Conservation (phyloP, 495 filamentous ascomycete genomes). For the Darksidea phi region DNA sequence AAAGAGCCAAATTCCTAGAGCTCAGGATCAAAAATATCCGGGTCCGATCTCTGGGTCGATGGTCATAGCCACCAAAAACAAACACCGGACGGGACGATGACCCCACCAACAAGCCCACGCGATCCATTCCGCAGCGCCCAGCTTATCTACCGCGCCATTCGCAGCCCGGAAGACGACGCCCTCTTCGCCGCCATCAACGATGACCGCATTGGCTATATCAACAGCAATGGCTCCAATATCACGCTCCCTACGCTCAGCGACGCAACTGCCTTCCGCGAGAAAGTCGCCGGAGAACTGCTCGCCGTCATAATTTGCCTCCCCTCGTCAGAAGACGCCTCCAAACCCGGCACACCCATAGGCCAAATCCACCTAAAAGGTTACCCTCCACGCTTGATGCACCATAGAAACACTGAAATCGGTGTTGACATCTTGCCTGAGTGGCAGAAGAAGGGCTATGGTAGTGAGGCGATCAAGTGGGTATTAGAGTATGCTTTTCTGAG, state of each 20-base stretch:
- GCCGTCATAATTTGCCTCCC: slow-evolving; percentile 47
- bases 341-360: slow-evolving; percentile 33
- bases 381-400: slow-evolving; percentile 37
- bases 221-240: slow-evolving; percentile 31
- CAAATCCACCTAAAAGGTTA: slow-evolving; percentile 35
- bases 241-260: slow-evolving; percentile 34
- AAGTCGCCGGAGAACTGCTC: slow-evolving; percentile 41
- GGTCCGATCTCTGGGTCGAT: no score
- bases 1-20: no score
- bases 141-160: slow-evolving; percentile 40
- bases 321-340: slow-evolving; percentile 4
- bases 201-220: slow-evolving; percentile 26
- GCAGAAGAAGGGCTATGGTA: slow-evolving; percentile 54
- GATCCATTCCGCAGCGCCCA: slow-evolving; percentile 37
- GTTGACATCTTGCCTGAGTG: slow-evolving; percentile 44
- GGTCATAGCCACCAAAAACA: no score
- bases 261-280: slow-evolving; percentile 13
- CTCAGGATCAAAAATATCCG: no score
- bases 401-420: slow-evolving; percentile 48
- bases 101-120: background rate
- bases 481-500: slow-evolving; percentile 51
- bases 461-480: slow-evolving; percentile 54
- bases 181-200: slow-evolving; percentile 53
- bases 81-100: background rate
- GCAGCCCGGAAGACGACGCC: slow-evolving; percentile 25